Conservation (phyloP, 2,329 filamentous ascomycete species). For the Penicillium sp. region DNA sequence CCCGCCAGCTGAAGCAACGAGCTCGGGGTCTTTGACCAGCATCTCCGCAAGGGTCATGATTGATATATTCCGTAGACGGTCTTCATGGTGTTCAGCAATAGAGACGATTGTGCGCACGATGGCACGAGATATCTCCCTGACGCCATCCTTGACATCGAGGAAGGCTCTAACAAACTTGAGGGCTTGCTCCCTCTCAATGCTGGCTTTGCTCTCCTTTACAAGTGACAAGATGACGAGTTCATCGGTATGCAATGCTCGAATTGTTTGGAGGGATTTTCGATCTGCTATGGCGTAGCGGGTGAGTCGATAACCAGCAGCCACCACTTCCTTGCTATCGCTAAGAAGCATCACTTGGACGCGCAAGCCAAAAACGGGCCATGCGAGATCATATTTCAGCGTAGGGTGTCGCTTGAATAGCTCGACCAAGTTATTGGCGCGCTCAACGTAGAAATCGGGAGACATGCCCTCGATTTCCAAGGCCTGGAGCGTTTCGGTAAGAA, state of each 20-base stretch:
- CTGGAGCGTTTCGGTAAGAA: conserved; percentile 82
- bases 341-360: conserved; percentile 94
- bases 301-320: conserved; percentile 88
- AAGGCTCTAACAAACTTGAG: conserved; percentile 95
- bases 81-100: conserved; percentile 79
- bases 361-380: conserved; percentile 90
- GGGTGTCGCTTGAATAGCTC: conserved; percentile 92
- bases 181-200: conserved; percentile 92
- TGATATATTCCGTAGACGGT: conserved; percentile 82
- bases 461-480: conserved; percentile 82
- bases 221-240: conserved; percentile 86
- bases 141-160: conserved; percentile 88
- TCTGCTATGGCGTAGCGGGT: conserved; percentile 94
- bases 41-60: conserved; percentile 91
- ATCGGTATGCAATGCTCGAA: conserved; percentile 82
- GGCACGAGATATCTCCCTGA: conserved; percentile 77
- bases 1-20: conserved; percentile 78
- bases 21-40: conserved; percentile 73
- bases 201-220: conserved; percentile 94
- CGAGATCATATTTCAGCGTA: conserved; percentile 90
- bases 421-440: conserved; percentile 85
- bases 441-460: conserved; percentile 91
- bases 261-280: conserved; percentile 78
- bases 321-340: conserved; percentile 91
- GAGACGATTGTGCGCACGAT: conserved; percentile 86